Percentiles rank a stretch among this genome's conserved stretches.
Evolutionary conservation across 148 eudicot genomes (phyloP).

Genomic region (Chenopodium quinoa): DNA sequence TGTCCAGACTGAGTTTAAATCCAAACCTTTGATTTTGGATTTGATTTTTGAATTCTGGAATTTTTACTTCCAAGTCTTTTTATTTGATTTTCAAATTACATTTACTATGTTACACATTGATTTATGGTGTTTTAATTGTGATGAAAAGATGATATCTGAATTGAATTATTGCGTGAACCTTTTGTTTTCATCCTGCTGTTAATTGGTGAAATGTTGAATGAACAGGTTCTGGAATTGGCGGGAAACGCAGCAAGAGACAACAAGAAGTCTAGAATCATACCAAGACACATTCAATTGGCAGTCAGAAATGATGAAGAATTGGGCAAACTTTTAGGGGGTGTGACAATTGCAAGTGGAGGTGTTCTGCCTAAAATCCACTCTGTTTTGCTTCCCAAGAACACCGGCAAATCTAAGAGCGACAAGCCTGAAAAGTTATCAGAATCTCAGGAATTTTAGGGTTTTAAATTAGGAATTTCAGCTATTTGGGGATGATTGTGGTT

Average conservation of each 20-base stretch:
- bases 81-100: too few relatives aligned
- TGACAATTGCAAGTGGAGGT: constrained; percentile 43
- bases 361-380: constrained; percentile 42
- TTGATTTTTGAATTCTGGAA: too few relatives aligned
- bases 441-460: constrained; percentile 26
- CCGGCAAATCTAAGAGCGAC: not conserved
- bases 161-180: too few relatives aligned
- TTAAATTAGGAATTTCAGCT: not conserved
- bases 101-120: not conserved
- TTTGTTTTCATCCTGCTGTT: too few relatives aligned
- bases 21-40: too few relatives aligned
- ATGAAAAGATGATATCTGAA: too few relatives aligned
- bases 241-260: constrained; percentile 50
- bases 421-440: constrained; percentile 8
- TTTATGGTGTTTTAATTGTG: not conserved
- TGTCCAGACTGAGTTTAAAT: too few relatives aligned
- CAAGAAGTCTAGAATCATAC: constrained; percentile 47
- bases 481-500: not conserved
- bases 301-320: constrained; percentile 47
- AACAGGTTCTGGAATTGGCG: constrained; percentile 42
- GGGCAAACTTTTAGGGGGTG: constrained; percentile 44
- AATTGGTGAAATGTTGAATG: not conserved
- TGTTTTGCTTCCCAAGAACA: constrained; percentile 27
- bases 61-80: too few relatives aligned
- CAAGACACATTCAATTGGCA: constrained; percentile 48